These are phyloP conservation scores for Zea mays DNA, from an alignment of 176 grass and related monocot species.

Conservation along the genomic window Zm-B73-REFERENCE-NAM-5.0 NC_050100.1:217352001-217352500, in stretches of 20 bases:
- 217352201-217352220: slow-evolving; percentile 91
- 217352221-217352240: slow-evolving; percentile 67
- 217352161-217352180: slow-evolving; percentile 19
- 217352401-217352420: slow-evolving; percentile 27
- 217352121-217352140: slow-evolving; percentile 31
- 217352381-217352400: not conserved
- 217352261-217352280: slow-evolving; percentile 73
- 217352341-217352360: slow-evolving; percentile 53
- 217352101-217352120: slow-evolving; percentile 33
- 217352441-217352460: slow-evolving; percentile 74
- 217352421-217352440: slow-evolving; percentile 40
- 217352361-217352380: slow-evolving; percentile 15
- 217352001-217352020: slow-evolving; percentile 50
- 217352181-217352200: slow-evolving; percentile 60
- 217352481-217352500: slow-evolving; percentile 76
- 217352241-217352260: slow-evolving; percentile 44
- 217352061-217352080: slow-evolving; percentile 27
- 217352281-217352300: slow-evolving; percentile 58
- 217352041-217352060: not conserved
- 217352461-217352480: slow-evolving; percentile 80
- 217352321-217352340: slow-evolving; percentile 74
- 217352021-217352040: slow-evolving; percentile 42
- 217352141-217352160: slow-evolving; percentile 25
- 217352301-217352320: slow-evolving; percentile 59
- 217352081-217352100: slow-evolving; percentile 28